Base-by-base conservation (phyloP, 495 filamentous ascomycete genomes). In the Hypoxylon cercidicola region DNA sequence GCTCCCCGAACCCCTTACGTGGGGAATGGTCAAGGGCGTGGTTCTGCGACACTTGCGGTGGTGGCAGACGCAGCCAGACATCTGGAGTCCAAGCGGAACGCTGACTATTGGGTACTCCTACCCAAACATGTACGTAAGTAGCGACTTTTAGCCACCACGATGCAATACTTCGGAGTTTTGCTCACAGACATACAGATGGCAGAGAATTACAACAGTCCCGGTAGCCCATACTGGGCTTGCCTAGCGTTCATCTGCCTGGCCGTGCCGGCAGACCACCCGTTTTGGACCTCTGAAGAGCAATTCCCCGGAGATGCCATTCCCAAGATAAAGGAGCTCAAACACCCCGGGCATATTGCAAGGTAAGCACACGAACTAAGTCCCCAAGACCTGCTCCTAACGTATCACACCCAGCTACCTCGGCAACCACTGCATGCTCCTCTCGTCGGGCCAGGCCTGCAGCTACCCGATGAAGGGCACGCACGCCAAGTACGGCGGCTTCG, bases 171-270 rank as follows among this genome's bases (percentile, higher is more conserved):
- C 9, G 34, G 28, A 16, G 52, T 23, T 6, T 40, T 12, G 49
- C 59, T 68, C 19, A 68, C 48, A n/a, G 18, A 49, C 4, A 21
- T 0, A 47, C n/a, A 81, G 68, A 82, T 84, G 80, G 78, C 88
- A 3, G 89, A 93, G 78, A 92, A 92, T 72, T 93, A 93, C 77
- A 93, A 93, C 77, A 89, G 86, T 9, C 89, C 90, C 0, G 89
- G 80, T 6, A 81, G 78, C 16, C 79, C 79, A 58, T 92, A 91
- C 73, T 93, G 90, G 90, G 88, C 87, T 44, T 90, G 90, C 75
- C 78, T 92, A 32, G 85, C 90, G 9, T 93, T 93, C 74, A 87
- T 88, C 46, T 87, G 87, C 30, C 81, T 93, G 10, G 88, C 87
- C 1, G 80, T 90, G 16, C 84, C 89, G 0, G 80, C 84, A 40